Percentiles rank a stretch among this genome's conserved stretches.
Conservation (phyloP, 192 early-diverging fungal species). For the Umbelopsis ramanniana region DNA sequence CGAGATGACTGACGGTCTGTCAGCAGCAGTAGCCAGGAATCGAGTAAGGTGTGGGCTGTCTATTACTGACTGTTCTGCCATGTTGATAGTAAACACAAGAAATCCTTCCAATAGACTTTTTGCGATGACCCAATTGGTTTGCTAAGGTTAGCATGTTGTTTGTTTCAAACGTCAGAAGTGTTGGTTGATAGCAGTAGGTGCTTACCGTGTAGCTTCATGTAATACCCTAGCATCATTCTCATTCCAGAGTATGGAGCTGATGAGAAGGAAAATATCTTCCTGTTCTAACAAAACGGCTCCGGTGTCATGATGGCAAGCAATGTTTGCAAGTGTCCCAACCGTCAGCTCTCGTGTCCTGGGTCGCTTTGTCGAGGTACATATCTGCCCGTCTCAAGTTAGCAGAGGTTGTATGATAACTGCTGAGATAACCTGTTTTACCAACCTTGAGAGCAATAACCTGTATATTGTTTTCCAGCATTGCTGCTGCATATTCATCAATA, state of each 20-base stretch:
- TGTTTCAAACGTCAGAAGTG: too few species aligned
- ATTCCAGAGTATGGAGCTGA: slow-evolving; percentile 30
- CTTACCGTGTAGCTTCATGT: slow-evolving; percentile 35
- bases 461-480: slow-evolving; percentile 26
- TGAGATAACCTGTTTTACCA: neutral
- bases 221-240: slow-evolving; percentile 35
- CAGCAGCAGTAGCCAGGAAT: slow-evolving; percentile 1
- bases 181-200: too few species aligned
- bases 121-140: neutral
- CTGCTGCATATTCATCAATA: slow-evolving; percentile 31
- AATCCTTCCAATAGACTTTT: slow-evolving; percentile 31
- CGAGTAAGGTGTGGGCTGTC: slow-evolving; percentile 31
- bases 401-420: neutral
- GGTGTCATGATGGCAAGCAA: slow-evolving; percentile 40
- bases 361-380: slow-evolving; percentile 33
- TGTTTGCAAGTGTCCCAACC: slow-evolving; percentile 41
- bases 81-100: slow-evolving; percentile 27
- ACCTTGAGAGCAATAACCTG: slow-evolving; percentile 38
- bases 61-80: slow-evolving; percentile 28
- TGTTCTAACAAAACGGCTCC: slow-evolving; percentile 31
- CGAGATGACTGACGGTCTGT: slow-evolving; percentile 11
- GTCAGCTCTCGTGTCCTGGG: slow-evolving; percentile 38
- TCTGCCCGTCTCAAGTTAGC: neutral
- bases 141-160: too few species aligned
- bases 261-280: slow-evolving; percentile 32